A percentile compares a stretch with the other conserved stretches of the same genome.
These are phyloP conservation scores for Leishmania arabica DNA, from an alignment of 208 protist genomes.

Conservation along the genomic window DNA sequence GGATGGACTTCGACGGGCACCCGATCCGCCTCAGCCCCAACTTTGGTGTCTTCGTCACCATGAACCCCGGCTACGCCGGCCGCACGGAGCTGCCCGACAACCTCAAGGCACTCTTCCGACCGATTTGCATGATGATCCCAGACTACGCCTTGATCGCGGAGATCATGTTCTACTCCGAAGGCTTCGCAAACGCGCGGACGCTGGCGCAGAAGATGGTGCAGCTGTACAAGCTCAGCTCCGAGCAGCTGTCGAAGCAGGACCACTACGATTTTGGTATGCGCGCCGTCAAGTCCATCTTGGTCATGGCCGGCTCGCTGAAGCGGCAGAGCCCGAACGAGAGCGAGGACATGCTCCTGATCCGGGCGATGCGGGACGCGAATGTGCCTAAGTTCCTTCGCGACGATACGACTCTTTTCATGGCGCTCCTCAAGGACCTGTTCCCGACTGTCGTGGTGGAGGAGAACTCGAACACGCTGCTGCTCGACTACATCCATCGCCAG, in stretches of 20 bases:
- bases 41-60: constrained; percentile 97
- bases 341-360: constrained; percentile 96
- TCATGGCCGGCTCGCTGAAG: constrained; percentile 94
- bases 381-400: constrained; percentile 96
- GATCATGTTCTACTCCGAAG: constrained; percentile 98
- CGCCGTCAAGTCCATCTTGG: constrained; percentile 96
- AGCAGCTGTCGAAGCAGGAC: constrained; percentile 96
- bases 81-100: constrained; percentile 98
- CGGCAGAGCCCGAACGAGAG: constrained; percentile 85
- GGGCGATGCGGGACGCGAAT: constrained; percentile 94
- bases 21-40: constrained; percentile 91
- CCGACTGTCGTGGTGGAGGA: constrained; percentile 88
- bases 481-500: constrained; percentile 70
- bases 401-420: constrained; percentile 94
- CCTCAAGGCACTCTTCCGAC: constrained; percentile 97
- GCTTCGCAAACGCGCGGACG: constrained; percentile 94
- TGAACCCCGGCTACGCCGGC: constrained; percentile 98
- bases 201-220: constrained; percentile 97
- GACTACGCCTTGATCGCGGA: constrained; percentile 97
- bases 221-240: constrained; percentile 95
- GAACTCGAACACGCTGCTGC: constrained; percentile 76
- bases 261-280: constrained; percentile 98
- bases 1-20: constrained; percentile 95
- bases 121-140: constrained; percentile 98
- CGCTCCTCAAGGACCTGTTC: constrained; percentile 94